A percentile compares a stretch with the other conserved stretches of the same genome.
Evolutionary conservation across 257 asterid species (phyloP).

Genomic region (Salvia rosmarinus): DNA sequence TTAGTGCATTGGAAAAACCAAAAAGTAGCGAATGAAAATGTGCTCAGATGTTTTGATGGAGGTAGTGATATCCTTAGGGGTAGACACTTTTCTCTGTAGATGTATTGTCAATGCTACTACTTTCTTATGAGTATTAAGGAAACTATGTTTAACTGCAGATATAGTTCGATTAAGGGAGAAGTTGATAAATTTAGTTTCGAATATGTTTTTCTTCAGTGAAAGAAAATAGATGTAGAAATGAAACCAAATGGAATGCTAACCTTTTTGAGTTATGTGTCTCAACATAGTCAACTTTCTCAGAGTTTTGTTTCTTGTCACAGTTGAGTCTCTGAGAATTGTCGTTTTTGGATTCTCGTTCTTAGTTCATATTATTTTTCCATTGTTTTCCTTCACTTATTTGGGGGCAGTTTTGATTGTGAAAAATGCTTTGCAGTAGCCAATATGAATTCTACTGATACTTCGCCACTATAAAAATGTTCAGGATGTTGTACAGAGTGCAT

Average conservation of each 20-base stretch:
- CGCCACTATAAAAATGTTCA: conserved; percentile 18
- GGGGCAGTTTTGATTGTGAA: neutral
- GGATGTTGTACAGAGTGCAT: conserved; percentile 60
- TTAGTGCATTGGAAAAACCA: neutral
- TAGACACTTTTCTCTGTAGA: neutral
- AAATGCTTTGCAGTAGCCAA: neutral
- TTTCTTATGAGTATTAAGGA: neutral
- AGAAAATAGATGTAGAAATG: neutral
- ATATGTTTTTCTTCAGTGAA: neutral
- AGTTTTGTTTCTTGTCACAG: too few relatives aligned
- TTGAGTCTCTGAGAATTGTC: neutral
- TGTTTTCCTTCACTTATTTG: neutral
- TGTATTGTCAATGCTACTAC: neutral
- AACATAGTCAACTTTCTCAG: too few relatives aligned
- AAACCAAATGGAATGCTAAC: neutral
- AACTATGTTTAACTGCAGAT: neutral
- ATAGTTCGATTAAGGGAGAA: neutral
- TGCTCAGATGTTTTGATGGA: neutral
- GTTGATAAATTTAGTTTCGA: neutral
- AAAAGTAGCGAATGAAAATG: neutral
- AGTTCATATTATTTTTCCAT: neutral
- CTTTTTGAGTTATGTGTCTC: neutral
- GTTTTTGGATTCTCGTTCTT: neutral
- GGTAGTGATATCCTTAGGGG: neutral
- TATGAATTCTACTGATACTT: conserved; percentile 26